Evolutionary conservation across 2,329 filamentous ascomycete genomes (phyloP).

Genomic region (Ophiostoma ips): DNA sequence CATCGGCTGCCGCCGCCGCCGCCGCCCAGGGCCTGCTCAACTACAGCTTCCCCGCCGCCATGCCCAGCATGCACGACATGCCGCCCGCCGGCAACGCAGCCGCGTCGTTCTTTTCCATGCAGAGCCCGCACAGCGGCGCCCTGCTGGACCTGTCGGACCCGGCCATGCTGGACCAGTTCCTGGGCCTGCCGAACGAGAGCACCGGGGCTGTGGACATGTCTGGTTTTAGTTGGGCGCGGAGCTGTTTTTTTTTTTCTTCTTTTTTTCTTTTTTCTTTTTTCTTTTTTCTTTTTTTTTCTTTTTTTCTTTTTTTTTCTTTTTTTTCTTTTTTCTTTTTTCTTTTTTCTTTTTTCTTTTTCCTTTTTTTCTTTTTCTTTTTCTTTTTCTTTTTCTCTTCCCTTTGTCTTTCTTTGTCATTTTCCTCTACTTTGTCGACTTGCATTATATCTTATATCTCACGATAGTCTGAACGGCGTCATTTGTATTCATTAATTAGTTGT

Average conservation of each 20-base stretch:
- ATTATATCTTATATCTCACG: too few species aligned
- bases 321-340: not conserved
- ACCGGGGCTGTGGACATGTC: not conserved
- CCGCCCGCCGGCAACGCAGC: not conserved
- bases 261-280: not conserved
- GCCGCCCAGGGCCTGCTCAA: not conserved
- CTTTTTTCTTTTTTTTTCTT: not conserved
- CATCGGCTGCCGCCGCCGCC: too few species aligned
- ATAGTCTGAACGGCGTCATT: not conserved
- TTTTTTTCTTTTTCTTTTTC: not conserved
- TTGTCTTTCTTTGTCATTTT: not conserved
- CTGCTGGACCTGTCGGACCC: not conserved
- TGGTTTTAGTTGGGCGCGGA: not conserved
- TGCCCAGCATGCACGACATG: not conserved
- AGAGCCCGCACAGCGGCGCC: not conserved
- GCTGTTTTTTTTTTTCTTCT: not conserved
- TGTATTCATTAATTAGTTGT: too few species aligned
- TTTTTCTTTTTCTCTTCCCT: not conserved
- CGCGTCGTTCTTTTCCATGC: not conserved
- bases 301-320: not conserved
- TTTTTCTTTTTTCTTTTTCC: not conserved
- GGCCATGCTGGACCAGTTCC: not conserved
- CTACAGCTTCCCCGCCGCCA: not conserved
- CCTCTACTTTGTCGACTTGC: not conserved
- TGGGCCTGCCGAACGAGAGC: not conserved